Base-by-base conservation (phyloP, 768 basidiomycete species). In the Lactifluus rugatus region DNA sequence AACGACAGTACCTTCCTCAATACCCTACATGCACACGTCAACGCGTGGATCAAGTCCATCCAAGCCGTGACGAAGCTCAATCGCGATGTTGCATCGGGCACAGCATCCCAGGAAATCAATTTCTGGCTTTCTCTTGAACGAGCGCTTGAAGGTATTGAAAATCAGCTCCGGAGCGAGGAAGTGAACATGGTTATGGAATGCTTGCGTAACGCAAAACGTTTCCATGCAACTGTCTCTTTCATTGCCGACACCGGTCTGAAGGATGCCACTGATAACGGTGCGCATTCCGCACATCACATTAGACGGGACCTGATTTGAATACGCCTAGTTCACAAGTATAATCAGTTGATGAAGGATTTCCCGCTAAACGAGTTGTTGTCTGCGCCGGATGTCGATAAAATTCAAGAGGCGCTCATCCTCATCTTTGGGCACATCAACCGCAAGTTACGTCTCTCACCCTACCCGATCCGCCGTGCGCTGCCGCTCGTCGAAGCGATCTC, bases 401-500 rank as follows among this genome's bases (percentile, higher is more conserved):
- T 98, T 37, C 87, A 95, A 68, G 93, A 96, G 70, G 84, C 90
- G 4, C 76, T 97, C 13, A 72, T 80, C 0, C 79, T 87, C 58
- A 95, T 98, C 68, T 97, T 98, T 67, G 81, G 81, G 0, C 96
- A 99, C 69, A 81, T 98, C 69, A 96, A 91, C 70, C 89, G 93
- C 72, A 97, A 95, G 70, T 84, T 99, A 64, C 89, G 86, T 67
- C 82, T 97, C 17, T 95, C 95, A 0, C 95, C 96, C 0, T 98
- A 99, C 70, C 96, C 96, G 0, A 93, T 98, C 64, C 87, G 90
- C 2, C 88, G 95, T 32, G 93, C 93, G 8, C 83, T 98, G 5
- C 96, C 95, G 0, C 87, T 99, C 46, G 93, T 97, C 31, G 95
- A 98, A 71, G 96, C 95, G 39, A 98, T 99, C 68, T 98, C 96